A percentile compares a stretch with the other conserved stretches of the same genome.
phyloP scores from a whole-genome alignment of 345 rosid species.

The Chamaenerion angustifolium region DNA sequence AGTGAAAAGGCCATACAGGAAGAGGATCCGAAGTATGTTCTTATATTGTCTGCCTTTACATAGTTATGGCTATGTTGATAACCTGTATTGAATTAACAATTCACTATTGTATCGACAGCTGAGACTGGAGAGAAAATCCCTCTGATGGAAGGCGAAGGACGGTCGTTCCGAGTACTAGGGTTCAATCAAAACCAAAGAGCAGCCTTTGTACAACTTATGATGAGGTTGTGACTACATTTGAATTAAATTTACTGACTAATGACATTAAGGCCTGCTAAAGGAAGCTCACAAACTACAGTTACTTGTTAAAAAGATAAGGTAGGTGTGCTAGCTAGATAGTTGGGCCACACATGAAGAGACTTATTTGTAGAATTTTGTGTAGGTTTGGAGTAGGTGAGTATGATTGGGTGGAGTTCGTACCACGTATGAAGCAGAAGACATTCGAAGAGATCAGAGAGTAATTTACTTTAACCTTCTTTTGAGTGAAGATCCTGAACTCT shows the following conservation, averaged over 20 bases:
- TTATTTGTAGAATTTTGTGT: constrained; percentile 8
- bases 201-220: constrained; percentile 75
- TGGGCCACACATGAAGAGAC: no score
- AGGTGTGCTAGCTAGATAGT: no score
- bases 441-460: constrained; percentile 78
- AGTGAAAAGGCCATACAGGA: constrained; percentile 62
- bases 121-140: constrained; percentile 71
- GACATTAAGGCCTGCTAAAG: no score
- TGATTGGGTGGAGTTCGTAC: constrained; percentile 79
- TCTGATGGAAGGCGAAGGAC: constrained; percentile 98
- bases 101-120: constrained; percentile 20
- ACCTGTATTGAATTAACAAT: constrained; percentile 6
- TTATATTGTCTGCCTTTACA: constrained; percentile 1
- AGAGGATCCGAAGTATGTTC: constrained; percentile 59
- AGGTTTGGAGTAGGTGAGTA: constrained; percentile 87
- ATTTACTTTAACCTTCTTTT: constrained; percentile 10
- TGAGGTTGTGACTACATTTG: constrained; percentile 41
- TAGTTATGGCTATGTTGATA: not conserved
- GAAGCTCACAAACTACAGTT: not conserved
- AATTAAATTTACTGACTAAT: no score
- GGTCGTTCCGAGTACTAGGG: constrained; percentile 84
- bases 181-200: constrained; percentile 94
- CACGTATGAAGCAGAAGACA: constrained; percentile 89
- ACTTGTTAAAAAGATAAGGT: not conserved
- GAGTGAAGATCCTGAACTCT: not conserved